Base-by-base conservation (phyloP, 768 basidiomycete genomes). In the Cystofilobasidium capitatum region DNA sequence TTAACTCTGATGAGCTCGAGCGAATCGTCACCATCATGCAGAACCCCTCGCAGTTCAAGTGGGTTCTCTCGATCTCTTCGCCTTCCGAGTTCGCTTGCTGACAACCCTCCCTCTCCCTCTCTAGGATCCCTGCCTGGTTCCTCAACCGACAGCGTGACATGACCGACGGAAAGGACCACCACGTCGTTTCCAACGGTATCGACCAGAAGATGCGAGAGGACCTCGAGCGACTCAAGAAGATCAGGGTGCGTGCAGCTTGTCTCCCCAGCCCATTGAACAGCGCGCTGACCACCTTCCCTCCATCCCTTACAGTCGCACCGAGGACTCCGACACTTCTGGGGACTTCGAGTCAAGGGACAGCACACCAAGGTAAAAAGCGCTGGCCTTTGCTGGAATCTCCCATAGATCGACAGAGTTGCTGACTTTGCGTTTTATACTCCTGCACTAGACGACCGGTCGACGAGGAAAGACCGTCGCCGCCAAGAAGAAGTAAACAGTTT, bases 1-100 rank as follows among this genome's bases (percentile, higher is more conserved):
- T 99, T 77, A 97, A 99, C 85, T 93, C 96, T 49, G 96, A 99
- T 76, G 96, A 99, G 80, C 86, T 99, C 63, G 96, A 99, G 81
- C 91, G 96, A 66, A 84, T 99, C 72, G 96, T 99, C 72, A 98
- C 89, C 68, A 98, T 99, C 80, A 94, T 99, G 79, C 96, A 98
- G 82, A 97, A 93, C 81, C 96, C 96, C 36, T 88, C 88, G 9
- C 94, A 98, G 79, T 99, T 94, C 87, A 99, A 99, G 83, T n/a
- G n/a, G n/a, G n/a, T n/a, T n/a, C n/a, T n/a, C n/a, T n/a, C n/a
- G n/a, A n/a, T n/a, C 96, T 99, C 78, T 96, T 96, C 22, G 84
- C 86, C 47, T 99, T 94, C 94, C n/a, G n/a, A n/a, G n/a, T n/a
- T n/a, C n/a, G n/a, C n/a, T n/a, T n/a, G n/a, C n/a, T n/a, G n/a